Conservation (phyloP, 768 basidiomycete species). For the Xerocomellus chrysenteron region DNA sequence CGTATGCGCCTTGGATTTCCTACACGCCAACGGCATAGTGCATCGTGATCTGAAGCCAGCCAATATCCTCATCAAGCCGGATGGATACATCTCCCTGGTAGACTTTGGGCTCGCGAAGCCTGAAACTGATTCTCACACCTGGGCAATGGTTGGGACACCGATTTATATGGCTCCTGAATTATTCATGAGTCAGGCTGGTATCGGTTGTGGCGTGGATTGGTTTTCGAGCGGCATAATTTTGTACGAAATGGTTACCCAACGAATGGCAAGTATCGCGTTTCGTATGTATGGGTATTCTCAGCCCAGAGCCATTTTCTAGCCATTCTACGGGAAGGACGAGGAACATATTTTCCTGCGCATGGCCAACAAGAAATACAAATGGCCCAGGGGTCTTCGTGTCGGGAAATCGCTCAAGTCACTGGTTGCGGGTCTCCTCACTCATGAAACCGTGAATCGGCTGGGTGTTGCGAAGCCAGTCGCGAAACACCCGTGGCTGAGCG, state of each 20-base stretch:
- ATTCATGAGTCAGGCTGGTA: slow-evolving; percentile 19
- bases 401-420: slow-evolving; percentile 44
- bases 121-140: slow-evolving; percentile 15
- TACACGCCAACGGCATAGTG: slow-evolving; percentile 43
- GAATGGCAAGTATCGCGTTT: slow-evolving; percentile 27
- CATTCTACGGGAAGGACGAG: slow-evolving; percentile 29
- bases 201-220: slow-evolving; percentile 49
- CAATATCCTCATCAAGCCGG: slow-evolving; percentile 54
- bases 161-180: slow-evolving; percentile 53
- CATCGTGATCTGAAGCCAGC: slow-evolving; percentile 60
- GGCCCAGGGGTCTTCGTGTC: slow-evolving; percentile 38
- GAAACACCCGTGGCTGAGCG: slow-evolving; percentile 45
- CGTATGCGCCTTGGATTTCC: slow-evolving; percentile 46
- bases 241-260: slow-evolving; percentile 51
- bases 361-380: slow-evolving; percentile 32
- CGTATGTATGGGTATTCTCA: not conserved
- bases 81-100: slow-evolving; percentile 53
- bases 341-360: slow-evolving; percentile 29
- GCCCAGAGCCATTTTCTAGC: slow-evolving; percentile 9
- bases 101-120: slow-evolving; percentile 48
- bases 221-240: slow-evolving; percentile 51
- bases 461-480: slow-evolving; percentile 38
- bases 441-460: slow-evolving; percentile 39
- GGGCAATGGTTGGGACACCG: slow-evolving; percentile 46
- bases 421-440: slow-evolving; percentile 40